Percentiles rank a stretch among this genome's conserved stretches.
Conservation (phyloP, 805 yeast genomes). For the Blastobotrys mokoenaii region DNA sequence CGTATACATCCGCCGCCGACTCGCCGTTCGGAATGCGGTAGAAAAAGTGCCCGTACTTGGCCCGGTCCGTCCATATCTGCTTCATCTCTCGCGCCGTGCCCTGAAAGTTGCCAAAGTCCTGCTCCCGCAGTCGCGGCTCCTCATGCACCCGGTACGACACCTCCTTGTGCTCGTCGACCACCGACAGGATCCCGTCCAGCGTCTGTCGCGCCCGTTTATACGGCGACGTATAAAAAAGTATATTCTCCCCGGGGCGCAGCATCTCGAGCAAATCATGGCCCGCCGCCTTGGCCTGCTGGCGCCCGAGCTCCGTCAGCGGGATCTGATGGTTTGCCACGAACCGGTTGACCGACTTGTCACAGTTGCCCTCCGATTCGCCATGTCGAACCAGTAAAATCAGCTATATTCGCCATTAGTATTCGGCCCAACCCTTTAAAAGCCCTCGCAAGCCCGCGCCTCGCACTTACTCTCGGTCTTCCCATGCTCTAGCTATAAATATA, state of each 20-base stretch:
- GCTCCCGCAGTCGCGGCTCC: slow-evolving; percentile 89
- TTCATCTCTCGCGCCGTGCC: slow-evolving; percentile 64
- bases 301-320: slow-evolving; percentile 64
- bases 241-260: slow-evolving; percentile 42
- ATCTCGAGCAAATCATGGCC: slow-evolving; percentile 29
- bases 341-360: slow-evolving; percentile 72
- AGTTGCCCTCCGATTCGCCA: slow-evolving; percentile 89
- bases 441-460: too few relatives aligned
- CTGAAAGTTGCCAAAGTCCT: slow-evolving; percentile 92
- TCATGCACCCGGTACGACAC: slow-evolving; percentile 56
- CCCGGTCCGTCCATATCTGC: slow-evolving; percentile 72
- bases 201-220: slow-evolving; percentile 81
- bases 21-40: slow-evolving; percentile 90
- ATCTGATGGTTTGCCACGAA: slow-evolving; percentile 75
- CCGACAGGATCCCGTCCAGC: slow-evolving; percentile 56
- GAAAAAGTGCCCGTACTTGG: slow-evolving; percentile 81
- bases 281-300: slow-evolving; percentile 33
- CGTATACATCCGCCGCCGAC: slow-evolving; percentile 93
- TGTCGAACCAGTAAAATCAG: slow-evolving; percentile 77
- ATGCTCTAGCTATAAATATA: slow-evolving; percentile 20
- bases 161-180: slow-evolving; percentile 34
- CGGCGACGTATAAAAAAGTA: slow-evolving; percentile 80
- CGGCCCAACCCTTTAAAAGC: too few relatives aligned
- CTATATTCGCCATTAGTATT: slow-evolving; percentile 23
- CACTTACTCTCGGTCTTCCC: slow-evolving; percentile 38